phyloP scores from a whole-genome alignment of 1,139 yeast species.

The Protomyces inundatus region DNA sequence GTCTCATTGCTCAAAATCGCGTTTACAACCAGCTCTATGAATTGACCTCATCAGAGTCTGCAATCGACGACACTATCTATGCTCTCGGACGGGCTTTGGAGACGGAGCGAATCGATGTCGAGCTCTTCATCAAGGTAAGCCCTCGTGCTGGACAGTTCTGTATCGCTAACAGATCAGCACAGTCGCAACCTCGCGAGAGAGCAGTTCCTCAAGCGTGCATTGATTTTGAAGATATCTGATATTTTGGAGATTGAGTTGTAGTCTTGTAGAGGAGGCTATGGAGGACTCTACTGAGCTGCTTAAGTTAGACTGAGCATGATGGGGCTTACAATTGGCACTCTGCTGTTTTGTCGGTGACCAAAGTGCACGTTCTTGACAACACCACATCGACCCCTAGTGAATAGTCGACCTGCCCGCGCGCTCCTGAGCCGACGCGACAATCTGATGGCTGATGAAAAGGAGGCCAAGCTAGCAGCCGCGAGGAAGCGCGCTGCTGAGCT shows the following conservation, averaged over 20 bases:
- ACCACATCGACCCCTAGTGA: too few relatives aligned
- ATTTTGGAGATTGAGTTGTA: background rate
- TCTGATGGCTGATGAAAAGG: constrained; percentile 4
- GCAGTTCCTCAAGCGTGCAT: constrained; percentile 52
- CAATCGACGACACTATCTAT: constrained; percentile 63
- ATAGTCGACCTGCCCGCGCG: too few relatives aligned
- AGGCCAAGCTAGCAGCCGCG: constrained; percentile 24
- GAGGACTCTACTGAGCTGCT: too few relatives aligned
- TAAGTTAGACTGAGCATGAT: too few relatives aligned
- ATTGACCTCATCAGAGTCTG: constrained; percentile 59
- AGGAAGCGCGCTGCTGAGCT: constrained; percentile 15
- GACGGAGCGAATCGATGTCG: constrained; percentile 45
- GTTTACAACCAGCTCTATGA: constrained; percentile 47
- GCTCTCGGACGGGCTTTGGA: constrained; percentile 57
- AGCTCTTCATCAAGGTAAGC: constrained; percentile 46
- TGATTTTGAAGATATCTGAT: constrained; percentile 41
- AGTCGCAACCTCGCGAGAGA: constrained; percentile 68
- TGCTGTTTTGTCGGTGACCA: too few relatives aligned
- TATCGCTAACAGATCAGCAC: constrained; percentile 36
- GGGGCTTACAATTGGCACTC: too few relatives aligned
- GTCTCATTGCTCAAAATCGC: constrained; percentile 12
- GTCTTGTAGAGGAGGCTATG: background rate
- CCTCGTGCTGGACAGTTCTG: background rate
- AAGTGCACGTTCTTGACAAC: too few relatives aligned
- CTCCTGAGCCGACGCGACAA: too few relatives aligned